phyloP scores from a whole-genome alignment of 768 basidiomycete species.

The Lactarius psammicola region DNA sequence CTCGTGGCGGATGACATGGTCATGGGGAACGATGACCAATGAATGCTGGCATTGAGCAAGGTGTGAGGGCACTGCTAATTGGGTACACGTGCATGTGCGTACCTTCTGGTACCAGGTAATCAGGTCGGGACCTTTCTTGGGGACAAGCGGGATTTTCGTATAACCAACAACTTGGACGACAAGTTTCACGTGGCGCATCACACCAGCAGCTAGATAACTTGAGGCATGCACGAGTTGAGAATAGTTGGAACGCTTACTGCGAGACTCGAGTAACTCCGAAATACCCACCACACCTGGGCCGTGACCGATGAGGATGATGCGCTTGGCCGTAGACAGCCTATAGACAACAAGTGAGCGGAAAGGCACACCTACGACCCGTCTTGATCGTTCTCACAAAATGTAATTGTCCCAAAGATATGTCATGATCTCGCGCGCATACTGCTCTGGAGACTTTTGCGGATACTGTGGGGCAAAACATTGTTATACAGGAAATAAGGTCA shows the following conservation, averaged over 20 bases:
- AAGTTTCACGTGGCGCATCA: constrained; percentile 41
- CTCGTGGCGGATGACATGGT: constrained; percentile 50
- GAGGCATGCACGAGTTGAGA: constrained; percentile 1
- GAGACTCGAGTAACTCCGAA: constrained; percentile 66
- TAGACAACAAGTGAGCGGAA: not conserved
- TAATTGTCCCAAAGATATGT: constrained; percentile 97
- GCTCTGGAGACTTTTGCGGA: constrained; percentile 31
- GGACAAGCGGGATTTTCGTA: constrained; percentile 28
- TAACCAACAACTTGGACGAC: constrained; percentile 29
- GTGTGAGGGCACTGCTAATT: not conserved
- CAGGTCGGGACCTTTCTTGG: constrained; percentile 23
- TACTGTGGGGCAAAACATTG: constrained; percentile 13
- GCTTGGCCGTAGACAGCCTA: constrained; percentile 70
- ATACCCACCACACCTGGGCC: constrained; percentile 79
- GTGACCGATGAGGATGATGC: constrained; percentile 82
- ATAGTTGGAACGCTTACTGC: constrained; percentile 51
- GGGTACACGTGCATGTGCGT: constrained; percentile 24
- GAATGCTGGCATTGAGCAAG: constrained; percentile 56
- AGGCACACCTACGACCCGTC: constrained; percentile 9
- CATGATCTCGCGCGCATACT: constrained; percentile 56
- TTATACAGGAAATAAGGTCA: not conserved
- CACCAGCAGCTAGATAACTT: constrained; percentile 44
- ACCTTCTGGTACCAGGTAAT: constrained; percentile 71
- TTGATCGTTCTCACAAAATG: constrained; percentile 62
- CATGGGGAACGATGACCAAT: constrained; percentile 62